Conservation (phyloP, 805 yeast species). For the Wickerhamiella australiensis region DNA sequence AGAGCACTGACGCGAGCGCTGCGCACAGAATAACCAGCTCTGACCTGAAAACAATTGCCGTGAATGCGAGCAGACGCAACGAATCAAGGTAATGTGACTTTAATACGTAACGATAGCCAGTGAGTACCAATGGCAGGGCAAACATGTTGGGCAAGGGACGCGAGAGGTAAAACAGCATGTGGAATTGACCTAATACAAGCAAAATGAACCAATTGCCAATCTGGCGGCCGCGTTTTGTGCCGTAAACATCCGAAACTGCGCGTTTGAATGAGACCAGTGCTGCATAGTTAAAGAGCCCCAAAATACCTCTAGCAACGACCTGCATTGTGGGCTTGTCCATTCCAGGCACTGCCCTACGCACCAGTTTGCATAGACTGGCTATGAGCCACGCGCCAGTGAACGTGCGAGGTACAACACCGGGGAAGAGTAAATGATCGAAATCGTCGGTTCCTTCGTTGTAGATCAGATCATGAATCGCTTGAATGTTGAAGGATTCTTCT, state of each 20-base stretch:
- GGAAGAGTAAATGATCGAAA: conserved; percentile 68
- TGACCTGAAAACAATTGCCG: conserved; percentile 57
- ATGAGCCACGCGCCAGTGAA: conserved; percentile 59
- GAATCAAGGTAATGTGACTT: conserved; percentile 38
- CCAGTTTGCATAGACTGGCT: not conserved
- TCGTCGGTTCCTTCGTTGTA: conserved; percentile 42
- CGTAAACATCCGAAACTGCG: conserved; percentile 25
- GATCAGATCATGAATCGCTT: conserved; percentile 74
- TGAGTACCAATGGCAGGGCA: conserved; percentile 59
- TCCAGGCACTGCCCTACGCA: conserved; percentile 13
- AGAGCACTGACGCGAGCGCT: conserved; percentile 31
- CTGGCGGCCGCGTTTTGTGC: conserved; percentile 13
- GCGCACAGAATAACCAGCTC: conserved; percentile 54
- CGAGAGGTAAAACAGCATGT: conserved; percentile 64
- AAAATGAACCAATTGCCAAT: conserved; percentile 42
- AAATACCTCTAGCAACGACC: conserved; percentile 41
- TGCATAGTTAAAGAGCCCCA: conserved; percentile 51
- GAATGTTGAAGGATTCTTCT: conserved; percentile 85
- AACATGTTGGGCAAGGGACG: conserved; percentile 76
- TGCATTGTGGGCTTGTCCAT: conserved; percentile 41
- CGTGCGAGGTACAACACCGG: conserved; percentile 83
- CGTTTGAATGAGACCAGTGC: conserved; percentile 42
- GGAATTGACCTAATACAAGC: conserved; percentile 60
- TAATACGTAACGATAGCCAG: conserved; percentile 41
- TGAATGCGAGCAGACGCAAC: conserved; percentile 44